Percentiles rank a stretch among this genome's conserved stretches.
Conservation (phyloP, 129 eudicot genomes). For the Helichrysum umbraculigerum region DNA sequence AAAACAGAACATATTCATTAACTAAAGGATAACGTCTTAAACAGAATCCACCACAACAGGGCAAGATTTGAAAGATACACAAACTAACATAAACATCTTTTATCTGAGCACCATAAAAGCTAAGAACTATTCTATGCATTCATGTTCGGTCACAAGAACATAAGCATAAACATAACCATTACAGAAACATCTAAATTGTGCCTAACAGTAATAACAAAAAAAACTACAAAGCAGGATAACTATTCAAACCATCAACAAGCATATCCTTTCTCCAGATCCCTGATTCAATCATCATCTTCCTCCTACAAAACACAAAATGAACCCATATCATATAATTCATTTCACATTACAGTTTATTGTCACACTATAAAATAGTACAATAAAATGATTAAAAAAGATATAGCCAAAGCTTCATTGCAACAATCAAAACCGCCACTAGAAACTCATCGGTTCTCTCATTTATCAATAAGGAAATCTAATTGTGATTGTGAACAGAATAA, state of each 20-base stretch:
- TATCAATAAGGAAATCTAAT: not conserved
- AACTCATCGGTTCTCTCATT: not conserved
- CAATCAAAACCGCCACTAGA: not conserved
- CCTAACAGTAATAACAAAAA: not conserved
- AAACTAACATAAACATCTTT: slow-evolving; percentile 27
- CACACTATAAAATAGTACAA: not conserved
- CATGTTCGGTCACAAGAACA: not conserved
- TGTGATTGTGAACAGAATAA: not conserved
- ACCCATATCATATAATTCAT: not conserved
- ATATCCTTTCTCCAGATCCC: not conserved
- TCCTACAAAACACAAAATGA: slow-evolving; percentile 31
- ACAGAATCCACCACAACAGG: not conserved
- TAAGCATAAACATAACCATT: slow-evolving; percentile 13
- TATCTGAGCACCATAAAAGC: slow-evolving; percentile 16
- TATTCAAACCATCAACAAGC: slow-evolving; percentile 22
- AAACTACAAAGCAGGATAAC: slow-evolving; percentile 29
- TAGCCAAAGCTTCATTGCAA: not conserved
- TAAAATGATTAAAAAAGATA: not conserved
- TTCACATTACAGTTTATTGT: not conserved
- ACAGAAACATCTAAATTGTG: slow-evolving; percentile 3
- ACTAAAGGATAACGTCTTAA: not conserved
- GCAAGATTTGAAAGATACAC: slow-evolving; percentile 20
- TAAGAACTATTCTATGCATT: slow-evolving; percentile 19
- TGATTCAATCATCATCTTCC: slow-evolving; percentile 39
- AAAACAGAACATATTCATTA: not conserved